Conservation (phyloP, 2,329 filamentous ascomycete genomes). For the Lachnellula occidentalis region DNA sequence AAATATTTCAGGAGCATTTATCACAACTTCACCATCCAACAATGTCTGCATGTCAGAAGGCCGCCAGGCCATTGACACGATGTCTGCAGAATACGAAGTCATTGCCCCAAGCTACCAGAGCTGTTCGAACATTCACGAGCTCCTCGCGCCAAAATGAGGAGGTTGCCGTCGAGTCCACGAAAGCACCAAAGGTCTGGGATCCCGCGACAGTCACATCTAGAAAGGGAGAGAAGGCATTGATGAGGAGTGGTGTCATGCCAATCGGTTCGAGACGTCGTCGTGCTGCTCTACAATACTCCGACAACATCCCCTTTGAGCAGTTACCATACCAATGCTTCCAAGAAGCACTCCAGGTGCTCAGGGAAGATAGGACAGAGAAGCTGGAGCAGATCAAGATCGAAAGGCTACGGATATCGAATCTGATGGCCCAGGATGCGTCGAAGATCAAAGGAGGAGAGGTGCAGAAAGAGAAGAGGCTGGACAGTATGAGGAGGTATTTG, state of each 20-base stretch:
- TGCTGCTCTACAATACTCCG: slow-evolving; percentile 59
- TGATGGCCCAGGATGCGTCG: slow-evolving; percentile 54
- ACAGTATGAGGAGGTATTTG: slow-evolving; percentile 65
- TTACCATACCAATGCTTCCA: slow-evolving; percentile 98
- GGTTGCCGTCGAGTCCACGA: slow-evolving; percentile 32
- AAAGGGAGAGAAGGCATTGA: slow-evolving; percentile 60
- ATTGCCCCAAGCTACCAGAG: slow-evolving; percentile 20
- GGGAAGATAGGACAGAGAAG: slow-evolving; percentile 76
- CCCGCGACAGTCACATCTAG: slow-evolving; percentile 62
- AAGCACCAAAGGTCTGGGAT: slow-evolving; percentile 45
- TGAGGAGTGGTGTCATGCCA: slow-evolving; percentile 63
- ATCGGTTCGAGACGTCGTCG: slow-evolving; percentile 82
- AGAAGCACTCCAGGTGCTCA: slow-evolving; percentile 80
- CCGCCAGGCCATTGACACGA: slow-evolving; percentile 50
- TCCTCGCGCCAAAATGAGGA: slow-evolving; percentile 34
- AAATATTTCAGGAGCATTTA: slow-evolving; percentile 22
- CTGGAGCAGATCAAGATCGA: slow-evolving; percentile 64
- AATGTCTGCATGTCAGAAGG: slow-evolving; percentile 58
- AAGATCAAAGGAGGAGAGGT: slow-evolving; percentile 56
- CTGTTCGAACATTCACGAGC: slow-evolving; percentile 27
- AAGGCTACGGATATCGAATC: slow-evolving; percentile 60
- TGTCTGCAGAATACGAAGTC: slow-evolving; percentile 41
- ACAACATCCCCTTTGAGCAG: slow-evolving; percentile 77
- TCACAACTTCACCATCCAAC: slow-evolving; percentile 19
- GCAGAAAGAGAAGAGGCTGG: slow-evolving; percentile 61